Base-by-base conservation (phyloP, 179 eudicot genomes). In the Silene vulgaris region DNA sequence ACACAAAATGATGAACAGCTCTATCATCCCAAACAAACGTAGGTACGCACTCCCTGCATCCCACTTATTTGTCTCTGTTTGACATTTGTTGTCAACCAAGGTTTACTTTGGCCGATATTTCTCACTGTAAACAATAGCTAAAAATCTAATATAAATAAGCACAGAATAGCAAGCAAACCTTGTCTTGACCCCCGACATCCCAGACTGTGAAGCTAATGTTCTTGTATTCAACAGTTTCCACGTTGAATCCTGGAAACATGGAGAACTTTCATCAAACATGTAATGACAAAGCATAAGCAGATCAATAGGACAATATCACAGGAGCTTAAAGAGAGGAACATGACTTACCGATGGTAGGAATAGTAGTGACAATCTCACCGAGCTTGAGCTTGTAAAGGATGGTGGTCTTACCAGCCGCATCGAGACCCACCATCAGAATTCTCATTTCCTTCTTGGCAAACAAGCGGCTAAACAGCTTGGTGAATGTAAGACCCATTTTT, bases 101-200 rank as follows among this genome's bases (percentile, higher is more conserved):
- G 17, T 52, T 12, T 13, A 52, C n/a, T 52, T 14, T 3, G 59
- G 2, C n/a, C 59, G 4, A 52, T 12, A 52, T 52, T 52, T 52
- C 32, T 40, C 11, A 40, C 45, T 8, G 45, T 37, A 50, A 13
- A 52, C 56, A 50, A 50, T 0, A 50, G 56, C 14, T 50, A 14
- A 0, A 1, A 62, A 52, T 13, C 4, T 9, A 16, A 0, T 0
- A 62, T 29, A 37, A 14, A 9, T 3, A 4, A 62, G 48, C 4
- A 9, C 28, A 74, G 30, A n/a, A 16, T 17, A 74, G 43, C 17
- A 68, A 63, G 73, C 69, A 62, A n/a, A 91, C 97, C 97, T 91
- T 91, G 90, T 91, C 97, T 80, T 91, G 97, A 84, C 97, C 97
- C 77, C 97, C 97, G 0, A 91, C 95, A 88, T 91, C 97, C 97